These are phyloP conservation scores for Gyrodon lividus DNA, from an alignment of 768 basidiomycete species.

Conservation along the genomic window DNA sequence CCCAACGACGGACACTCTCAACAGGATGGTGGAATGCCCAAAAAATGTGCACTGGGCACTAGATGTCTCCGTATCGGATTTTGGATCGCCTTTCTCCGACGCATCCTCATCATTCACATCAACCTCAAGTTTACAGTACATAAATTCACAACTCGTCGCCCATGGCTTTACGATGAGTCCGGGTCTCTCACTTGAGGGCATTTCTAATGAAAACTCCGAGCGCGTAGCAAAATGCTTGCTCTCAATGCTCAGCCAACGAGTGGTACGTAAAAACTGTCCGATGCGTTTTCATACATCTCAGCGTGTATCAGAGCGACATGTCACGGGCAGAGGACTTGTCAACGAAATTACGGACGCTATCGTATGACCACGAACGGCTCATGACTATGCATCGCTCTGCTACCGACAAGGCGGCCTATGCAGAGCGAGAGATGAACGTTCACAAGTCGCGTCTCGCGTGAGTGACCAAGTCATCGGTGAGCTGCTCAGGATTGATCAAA, in stretches of 20 bases:
- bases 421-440: constrained; percentile 75
- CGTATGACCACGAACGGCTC: constrained; percentile 80
- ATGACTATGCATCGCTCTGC: constrained; percentile 59
- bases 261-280: constrained; percentile 48
- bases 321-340: constrained; percentile 71
- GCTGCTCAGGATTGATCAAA: background rate
- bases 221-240: constrained; percentile 72
- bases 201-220: constrained; percentile 54
- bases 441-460: constrained; percentile 73
- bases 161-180: constrained; percentile 71
- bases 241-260: constrained; percentile 69
- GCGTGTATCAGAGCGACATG: constrained; percentile 62
- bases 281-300: constrained; percentile 14
- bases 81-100: constrained; percentile 42
- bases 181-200: constrained; percentile 67
- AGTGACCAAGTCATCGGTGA: constrained; percentile 29
- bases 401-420: constrained; percentile 61
- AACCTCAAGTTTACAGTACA: constrained; percentile 67
- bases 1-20: background rate
- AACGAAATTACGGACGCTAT: constrained; percentile 71
- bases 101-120: constrained; percentile 47
- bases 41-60: constrained; percentile 56
- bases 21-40: constrained; percentile 33
- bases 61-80: constrained; percentile 41
- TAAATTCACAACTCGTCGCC: constrained; percentile 79